Conservation (phyloP, 1,139 yeast species). For the Eremothecium gossypii region DNA sequence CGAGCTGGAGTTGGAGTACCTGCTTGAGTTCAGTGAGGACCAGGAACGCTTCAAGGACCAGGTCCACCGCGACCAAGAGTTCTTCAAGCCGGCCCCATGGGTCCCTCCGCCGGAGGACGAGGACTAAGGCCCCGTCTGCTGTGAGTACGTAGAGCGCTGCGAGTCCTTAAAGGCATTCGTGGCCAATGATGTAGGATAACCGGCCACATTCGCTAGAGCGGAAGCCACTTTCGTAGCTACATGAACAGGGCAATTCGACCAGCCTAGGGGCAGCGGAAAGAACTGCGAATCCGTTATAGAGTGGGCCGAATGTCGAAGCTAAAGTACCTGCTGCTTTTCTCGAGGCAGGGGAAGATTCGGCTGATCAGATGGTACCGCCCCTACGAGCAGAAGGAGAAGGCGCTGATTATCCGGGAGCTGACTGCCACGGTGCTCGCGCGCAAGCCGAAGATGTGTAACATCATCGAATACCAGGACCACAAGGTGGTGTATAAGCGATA, state of each 20-base stretch:
- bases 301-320: slow-evolving; percentile 48
- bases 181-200: not conserved
- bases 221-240: no score
- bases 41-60: slow-evolving; percentile 48
- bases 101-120: slow-evolving; percentile 1
- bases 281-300: not conserved
- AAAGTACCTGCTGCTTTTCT: slow-evolving; percentile 67
- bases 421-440: slow-evolving; percentile 78
- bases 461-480: slow-evolving; percentile 79
- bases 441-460: slow-evolving; percentile 92
- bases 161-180: no score
- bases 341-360: slow-evolving; percentile 93
- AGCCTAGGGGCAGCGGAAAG: no score
- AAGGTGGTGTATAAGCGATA: slow-evolving; percentile 86
- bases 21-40: slow-evolving; percentile 67
- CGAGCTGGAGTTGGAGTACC: slow-evolving; percentile 80
- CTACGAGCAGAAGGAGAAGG: slow-evolving; percentile 70
- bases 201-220: no score
- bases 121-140: not conserved
- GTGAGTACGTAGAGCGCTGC: no score
- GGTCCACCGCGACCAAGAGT: slow-evolving; percentile 64
- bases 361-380: slow-evolving; percentile 90
- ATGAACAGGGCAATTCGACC: no score
- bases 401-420: slow-evolving; percentile 74
- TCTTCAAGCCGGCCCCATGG: slow-evolving; percentile 45